phyloP scores from a whole-genome alignment of 179 eudicot genomes.

The Dionaea muscipula region DNA sequence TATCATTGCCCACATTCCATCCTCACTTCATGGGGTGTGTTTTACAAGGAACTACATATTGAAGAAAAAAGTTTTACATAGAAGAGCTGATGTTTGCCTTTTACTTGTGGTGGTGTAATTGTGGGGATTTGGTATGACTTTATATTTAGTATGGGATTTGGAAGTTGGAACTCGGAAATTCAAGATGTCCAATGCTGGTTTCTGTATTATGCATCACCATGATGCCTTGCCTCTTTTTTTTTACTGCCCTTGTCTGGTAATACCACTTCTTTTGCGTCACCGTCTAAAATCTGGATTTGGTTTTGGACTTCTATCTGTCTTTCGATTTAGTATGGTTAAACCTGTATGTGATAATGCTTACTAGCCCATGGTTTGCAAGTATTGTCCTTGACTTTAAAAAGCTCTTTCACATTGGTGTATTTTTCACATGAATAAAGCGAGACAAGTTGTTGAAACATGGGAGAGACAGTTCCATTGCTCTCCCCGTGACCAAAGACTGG shows the following conservation, averaged over 20 bases:
- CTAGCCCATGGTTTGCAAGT: constrained; percentile 10
- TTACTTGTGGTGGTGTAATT: too few species aligned
- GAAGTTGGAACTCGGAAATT: too few species aligned
- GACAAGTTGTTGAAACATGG: constrained; percentile 95
- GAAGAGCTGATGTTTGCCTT: too few species aligned
- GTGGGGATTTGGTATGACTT: too few species aligned
- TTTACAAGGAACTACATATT: too few species aligned
- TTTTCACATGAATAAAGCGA: constrained; percentile 92
- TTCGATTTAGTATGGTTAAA: background rate
- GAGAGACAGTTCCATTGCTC: constrained; percentile 66
- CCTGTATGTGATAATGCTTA: constrained; percentile 5
- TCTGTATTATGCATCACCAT: background rate
- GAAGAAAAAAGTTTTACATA: too few species aligned
- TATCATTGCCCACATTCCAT: too few species aligned
- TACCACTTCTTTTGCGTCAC: background rate
- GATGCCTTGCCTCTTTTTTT: background rate
- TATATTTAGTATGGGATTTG: too few species aligned
- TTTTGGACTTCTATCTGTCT: too few species aligned
- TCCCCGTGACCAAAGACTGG: constrained; percentile 67
- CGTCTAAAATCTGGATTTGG: background rate
- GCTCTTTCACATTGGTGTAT: constrained; percentile 99
- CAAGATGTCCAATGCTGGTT: too few species aligned
- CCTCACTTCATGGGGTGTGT: too few species aligned
- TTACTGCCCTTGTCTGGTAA: background rate
- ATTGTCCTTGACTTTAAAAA: constrained; percentile 47